Percentiles rank a stretch among this genome's conserved stretches.
Conservation (phyloP, 768 basidiomycete species). For the Gloeophyllum trabeum region DNA sequence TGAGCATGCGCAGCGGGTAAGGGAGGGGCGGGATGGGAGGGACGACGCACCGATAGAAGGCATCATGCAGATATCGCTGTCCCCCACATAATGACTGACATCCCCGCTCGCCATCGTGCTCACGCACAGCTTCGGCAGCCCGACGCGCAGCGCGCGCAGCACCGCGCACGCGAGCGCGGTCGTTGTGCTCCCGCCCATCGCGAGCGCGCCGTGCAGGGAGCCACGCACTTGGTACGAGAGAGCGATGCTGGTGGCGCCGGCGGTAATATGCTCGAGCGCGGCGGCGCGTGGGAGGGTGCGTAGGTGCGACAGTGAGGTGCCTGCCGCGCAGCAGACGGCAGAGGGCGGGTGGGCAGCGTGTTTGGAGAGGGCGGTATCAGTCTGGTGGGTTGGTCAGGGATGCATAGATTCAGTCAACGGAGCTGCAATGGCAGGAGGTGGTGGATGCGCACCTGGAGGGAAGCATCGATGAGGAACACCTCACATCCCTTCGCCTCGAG, state of each 20-base stretch:
- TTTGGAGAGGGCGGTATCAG: background rate
- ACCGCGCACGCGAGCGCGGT: conserved; percentile 13
- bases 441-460: background rate
- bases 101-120: conserved; percentile 21
- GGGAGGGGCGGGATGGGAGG: background rate
- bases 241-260: conserved; percentile 9
- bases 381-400: background rate
- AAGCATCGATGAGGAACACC: background rate
- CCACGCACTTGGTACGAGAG: conserved; percentile 3
- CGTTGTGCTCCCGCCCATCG: conserved; percentile 16
- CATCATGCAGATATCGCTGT: conserved; percentile 21
- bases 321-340: background rate
- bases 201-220: conserved; percentile 11
- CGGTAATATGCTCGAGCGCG: background rate
- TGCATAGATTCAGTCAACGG: no score
- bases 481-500: background rate
- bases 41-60: conserved; percentile 13
- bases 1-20: no score
- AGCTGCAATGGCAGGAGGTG: no score
- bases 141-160: conserved; percentile 14
- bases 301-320: background rate
- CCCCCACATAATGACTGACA: conserved; percentile 16
- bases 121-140: conserved; percentile 18
- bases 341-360: background rate
- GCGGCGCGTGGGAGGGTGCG: background rate